These are phyloP conservation scores for Daldinia bambusicola DNA, from an alignment of 495 filamentous ascomycete species.

Conservation along the genomic window DNA sequence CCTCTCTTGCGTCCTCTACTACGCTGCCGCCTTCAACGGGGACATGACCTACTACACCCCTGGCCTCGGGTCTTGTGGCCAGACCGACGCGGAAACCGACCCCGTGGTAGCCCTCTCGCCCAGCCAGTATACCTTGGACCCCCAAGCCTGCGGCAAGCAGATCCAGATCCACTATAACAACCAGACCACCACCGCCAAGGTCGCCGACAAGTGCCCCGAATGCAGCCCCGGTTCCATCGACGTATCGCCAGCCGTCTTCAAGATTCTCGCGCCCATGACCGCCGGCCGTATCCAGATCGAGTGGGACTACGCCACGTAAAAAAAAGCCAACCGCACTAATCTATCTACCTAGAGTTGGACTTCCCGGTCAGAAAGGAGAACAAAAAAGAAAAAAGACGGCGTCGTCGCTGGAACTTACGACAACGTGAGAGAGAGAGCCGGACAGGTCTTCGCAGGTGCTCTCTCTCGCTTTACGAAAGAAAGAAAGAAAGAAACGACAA, in stretches of 20 bases:
- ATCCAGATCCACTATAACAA: slow-evolving; percentile 66
- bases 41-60: slow-evolving; percentile 58
- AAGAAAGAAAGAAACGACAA: not conserved
- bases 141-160: slow-evolving; percentile 69
- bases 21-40: slow-evolving; percentile 43
- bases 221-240: slow-evolving; percentile 62
- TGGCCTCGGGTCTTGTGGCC: slow-evolving; percentile 57
- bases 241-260: slow-evolving; percentile 57
- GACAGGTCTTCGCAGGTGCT: not conserved
- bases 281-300: slow-evolving; percentile 48
- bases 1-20: slow-evolving; percentile 20
- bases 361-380: not conserved
- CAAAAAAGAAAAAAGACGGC: no score
- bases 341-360: not conserved
- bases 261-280: slow-evolving; percentile 48
- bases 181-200: slow-evolving; percentile 62
- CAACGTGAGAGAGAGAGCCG: not conserved
- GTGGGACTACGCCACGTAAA: slow-evolving; percentile 41
- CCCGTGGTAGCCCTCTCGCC: slow-evolving; percentile 55
- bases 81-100: slow-evolving; percentile 49
- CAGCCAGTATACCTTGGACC: slow-evolving; percentile 51
- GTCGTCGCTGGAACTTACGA: no score
- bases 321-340: no score
- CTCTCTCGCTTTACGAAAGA: not conserved
- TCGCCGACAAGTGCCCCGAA: slow-evolving; percentile 80